Percentiles rank a stretch among this genome's conserved stretches.
These are phyloP conservation scores for Ceratocystiopsis minuta DNA, from an alignment of 2,329 filamentous ascomycete genomes.

Conservation along the genomic window DNA sequence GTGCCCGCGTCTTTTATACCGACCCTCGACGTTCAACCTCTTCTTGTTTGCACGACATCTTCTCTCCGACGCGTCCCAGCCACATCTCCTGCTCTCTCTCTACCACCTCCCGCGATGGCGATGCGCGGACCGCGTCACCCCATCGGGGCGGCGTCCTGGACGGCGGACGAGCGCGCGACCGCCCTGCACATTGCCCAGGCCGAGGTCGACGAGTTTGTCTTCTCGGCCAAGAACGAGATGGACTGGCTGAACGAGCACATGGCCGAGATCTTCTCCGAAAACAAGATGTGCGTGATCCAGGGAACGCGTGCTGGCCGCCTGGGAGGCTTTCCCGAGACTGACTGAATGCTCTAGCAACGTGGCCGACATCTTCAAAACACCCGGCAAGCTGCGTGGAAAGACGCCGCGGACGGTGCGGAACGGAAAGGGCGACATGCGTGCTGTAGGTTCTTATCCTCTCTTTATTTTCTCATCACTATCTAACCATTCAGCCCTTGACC, in stretches of 20 bases:
- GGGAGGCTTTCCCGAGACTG: too few species aligned
- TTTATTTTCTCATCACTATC: too few species aligned
- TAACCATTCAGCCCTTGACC: constrained; percentile 32
- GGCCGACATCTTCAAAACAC: constrained; percentile 89
- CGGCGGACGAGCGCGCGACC: constrained; percentile 66
- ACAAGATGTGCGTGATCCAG: constrained; percentile 52
- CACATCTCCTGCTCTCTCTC: neutral
- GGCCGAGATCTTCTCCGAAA: constrained; percentile 76
- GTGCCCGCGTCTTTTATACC: neutral
- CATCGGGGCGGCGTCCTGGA: constrained; percentile 73
- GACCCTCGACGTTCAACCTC: neutral
- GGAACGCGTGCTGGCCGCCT: neutral
- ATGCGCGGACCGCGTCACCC: constrained; percentile 41
- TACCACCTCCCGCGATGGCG: constrained; percentile 14
- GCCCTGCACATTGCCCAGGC: constrained; percentile 57
- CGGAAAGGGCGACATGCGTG: constrained; percentile 36
- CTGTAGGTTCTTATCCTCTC: constrained; percentile 30
- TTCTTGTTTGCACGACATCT: neutral
- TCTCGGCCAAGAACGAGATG: constrained; percentile 79
- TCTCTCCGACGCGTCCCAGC: neutral
- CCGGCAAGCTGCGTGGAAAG: constrained; percentile 65
- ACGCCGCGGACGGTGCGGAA: constrained; percentile 58
- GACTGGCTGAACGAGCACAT: constrained; percentile 99
- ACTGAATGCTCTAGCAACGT: constrained; percentile 45
- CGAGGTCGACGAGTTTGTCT: constrained; percentile 85